These are phyloP conservation scores for Hydnomerulius pinastri DNA, from an alignment of 768 basidiomycete species.

Conservation along the genomic window DNA sequence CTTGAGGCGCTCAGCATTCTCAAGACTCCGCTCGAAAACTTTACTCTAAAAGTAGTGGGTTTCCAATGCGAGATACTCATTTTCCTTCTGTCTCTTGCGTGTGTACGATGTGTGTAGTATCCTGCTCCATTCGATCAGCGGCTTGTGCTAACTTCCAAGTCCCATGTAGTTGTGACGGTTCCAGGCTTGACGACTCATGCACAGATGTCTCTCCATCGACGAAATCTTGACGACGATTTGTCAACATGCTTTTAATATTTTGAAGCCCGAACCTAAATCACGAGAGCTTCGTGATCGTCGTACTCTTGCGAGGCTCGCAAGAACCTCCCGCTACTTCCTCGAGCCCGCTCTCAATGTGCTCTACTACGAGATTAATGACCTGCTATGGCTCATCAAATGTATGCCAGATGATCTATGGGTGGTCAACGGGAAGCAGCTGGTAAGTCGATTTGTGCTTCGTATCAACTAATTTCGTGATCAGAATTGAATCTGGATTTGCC, in stretches of 20 bases:
- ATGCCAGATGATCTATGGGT: constrained; percentile 34
- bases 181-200: constrained; percentile 26
- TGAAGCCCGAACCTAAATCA: constrained; percentile 29
- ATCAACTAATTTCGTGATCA: not conserved
- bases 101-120: constrained; percentile 25
- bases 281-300: constrained; percentile 30
- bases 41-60: not conserved
- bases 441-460: constrained; percentile 7
- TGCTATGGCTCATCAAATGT: constrained; percentile 33
- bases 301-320: constrained; percentile 34
- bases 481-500: not conserved
- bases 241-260: constrained; percentile 28
- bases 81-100: constrained; percentile 14
- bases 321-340: constrained; percentile 31
- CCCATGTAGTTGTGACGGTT: constrained; percentile 15
- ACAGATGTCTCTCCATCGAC: constrained; percentile 35
- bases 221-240: constrained; percentile 35
- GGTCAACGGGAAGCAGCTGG: constrained; percentile 33
- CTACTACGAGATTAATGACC: constrained; percentile 32
- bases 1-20: not conserved
- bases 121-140: not conserved
- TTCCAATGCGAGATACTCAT: not conserved
- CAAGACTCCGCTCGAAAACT: constrained; percentile 26
- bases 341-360: constrained; percentile 34
- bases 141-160: constrained; percentile 1